phyloP scores from a whole-genome alignment of 495 filamentous ascomycete species.

The Polyplosphaeria fusca region DNA sequence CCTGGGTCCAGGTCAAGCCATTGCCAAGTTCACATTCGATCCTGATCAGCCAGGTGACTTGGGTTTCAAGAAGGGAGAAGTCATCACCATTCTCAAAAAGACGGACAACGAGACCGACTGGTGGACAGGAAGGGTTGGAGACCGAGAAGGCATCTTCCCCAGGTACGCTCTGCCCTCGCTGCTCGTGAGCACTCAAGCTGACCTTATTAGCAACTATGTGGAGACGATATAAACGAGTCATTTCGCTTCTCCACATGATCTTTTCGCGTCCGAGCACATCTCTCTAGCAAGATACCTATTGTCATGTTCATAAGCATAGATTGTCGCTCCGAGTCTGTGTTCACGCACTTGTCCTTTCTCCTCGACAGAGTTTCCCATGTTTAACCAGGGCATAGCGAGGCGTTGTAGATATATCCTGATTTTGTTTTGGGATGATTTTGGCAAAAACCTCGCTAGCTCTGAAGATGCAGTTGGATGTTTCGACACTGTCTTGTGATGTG shows the following conservation, averaged over 20 bases:
- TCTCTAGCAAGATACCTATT: not conserved
- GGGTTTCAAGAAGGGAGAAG: slow-evolving; percentile 93
- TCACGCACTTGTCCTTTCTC: not conserved
- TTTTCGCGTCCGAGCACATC: not conserved
- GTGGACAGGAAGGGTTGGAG: slow-evolving; percentile 73
- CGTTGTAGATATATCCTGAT: not conserved
- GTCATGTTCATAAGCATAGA: not conserved
- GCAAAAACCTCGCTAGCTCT: too few species aligned
- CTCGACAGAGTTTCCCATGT: not conserved
- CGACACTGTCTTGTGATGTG: too few species aligned
- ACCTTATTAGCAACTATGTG: slow-evolving; percentile 28
- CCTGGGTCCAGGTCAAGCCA: slow-evolving; percentile 75
- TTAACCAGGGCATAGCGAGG: slow-evolving; percentile 5
- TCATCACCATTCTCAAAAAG: slow-evolving; percentile 95
- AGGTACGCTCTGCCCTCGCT: slow-evolving; percentile 30
- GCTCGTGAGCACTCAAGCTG: not conserved
- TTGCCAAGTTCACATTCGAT: slow-evolving; percentile 90
- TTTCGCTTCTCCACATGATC: not conserved
- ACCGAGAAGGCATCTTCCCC: slow-evolving; percentile 63
- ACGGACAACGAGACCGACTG: slow-evolving; percentile 90
- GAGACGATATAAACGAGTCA: slow-evolving; percentile 15
- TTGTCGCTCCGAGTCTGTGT: not conserved
- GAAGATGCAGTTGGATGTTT: too few species aligned
- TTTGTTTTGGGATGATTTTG: too few species aligned
- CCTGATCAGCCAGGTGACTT: slow-evolving; percentile 90